Conservation (phyloP, 176 grass and related monocot genomes). For the Oryza meridionalis region DNA sequence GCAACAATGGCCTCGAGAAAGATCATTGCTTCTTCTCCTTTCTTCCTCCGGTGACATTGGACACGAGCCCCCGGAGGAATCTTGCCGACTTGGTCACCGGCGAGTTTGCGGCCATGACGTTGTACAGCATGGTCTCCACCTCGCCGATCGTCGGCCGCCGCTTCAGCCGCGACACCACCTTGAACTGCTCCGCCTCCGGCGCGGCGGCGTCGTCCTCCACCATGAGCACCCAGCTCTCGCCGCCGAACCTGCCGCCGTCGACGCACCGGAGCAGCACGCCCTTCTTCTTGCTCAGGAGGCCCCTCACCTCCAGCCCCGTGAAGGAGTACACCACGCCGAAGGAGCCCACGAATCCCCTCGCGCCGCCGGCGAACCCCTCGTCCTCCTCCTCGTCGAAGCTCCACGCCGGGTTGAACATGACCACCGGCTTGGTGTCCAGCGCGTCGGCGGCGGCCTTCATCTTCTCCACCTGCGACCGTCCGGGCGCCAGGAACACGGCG, state of each 20-base stretch:
- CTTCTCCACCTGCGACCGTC: slow-evolving; percentile 57
- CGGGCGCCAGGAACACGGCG: slow-evolving; percentile 57
- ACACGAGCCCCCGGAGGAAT: slow-evolving; percentile 71
- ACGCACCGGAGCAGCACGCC: slow-evolving; percentile 69
- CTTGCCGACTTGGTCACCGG: slow-evolving; percentile 90
- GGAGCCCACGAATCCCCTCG: slow-evolving; percentile 56
- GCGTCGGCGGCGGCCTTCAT: slow-evolving; percentile 41
- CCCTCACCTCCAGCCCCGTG: slow-evolving; percentile 84
- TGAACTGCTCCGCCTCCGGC: slow-evolving; percentile 45
- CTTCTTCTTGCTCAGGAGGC: slow-evolving; percentile 70
- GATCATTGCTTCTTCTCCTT: slow-evolving; percentile 46
- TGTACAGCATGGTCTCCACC: slow-evolving; percentile 90
- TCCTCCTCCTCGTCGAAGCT: slow-evolving; percentile 72
- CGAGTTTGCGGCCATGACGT: slow-evolving; percentile 93
- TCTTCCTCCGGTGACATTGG: slow-evolving; percentile 65
- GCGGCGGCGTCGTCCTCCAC: slow-evolving; percentile 51
- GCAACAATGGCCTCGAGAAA: background rate
- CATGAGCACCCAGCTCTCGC: slow-evolving; percentile 85
- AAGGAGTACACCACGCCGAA: slow-evolving; percentile 96
- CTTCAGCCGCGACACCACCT: slow-evolving; percentile 70
- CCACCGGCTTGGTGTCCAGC: slow-evolving; percentile 58
- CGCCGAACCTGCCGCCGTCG: slow-evolving; percentile 62
- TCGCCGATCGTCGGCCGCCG: slow-evolving; percentile 80
- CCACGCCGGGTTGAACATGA: slow-evolving; percentile 94
- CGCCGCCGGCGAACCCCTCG: slow-evolving; percentile 37